Evolutionary conservation across 2,329 filamentous ascomycete genomes (phyloP).

Genomic region (Alternaria novae-zelandiae): DNA sequence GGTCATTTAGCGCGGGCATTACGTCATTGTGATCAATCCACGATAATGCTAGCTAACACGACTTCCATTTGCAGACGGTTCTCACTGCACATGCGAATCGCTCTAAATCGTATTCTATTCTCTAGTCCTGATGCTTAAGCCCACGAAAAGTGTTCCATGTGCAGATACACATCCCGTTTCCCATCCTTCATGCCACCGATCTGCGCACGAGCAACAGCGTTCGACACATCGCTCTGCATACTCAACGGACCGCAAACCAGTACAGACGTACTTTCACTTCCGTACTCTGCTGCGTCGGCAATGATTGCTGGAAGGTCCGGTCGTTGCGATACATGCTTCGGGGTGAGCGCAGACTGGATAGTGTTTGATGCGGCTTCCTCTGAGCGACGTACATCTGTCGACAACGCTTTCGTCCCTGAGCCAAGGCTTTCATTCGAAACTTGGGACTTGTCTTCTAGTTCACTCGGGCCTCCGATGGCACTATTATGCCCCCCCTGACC

Average conservation of each 20-base stretch:
- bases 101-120: not conserved
- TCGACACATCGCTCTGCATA: constrained; percentile 57
- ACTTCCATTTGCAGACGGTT: not conserved
- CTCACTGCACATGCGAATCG: not conserved
- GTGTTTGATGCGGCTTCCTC: not conserved
- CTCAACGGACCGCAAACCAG: constrained; percentile 54
- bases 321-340: constrained; percentile 34
- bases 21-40: not conserved
- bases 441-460: not conserved
- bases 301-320: constrained; percentile 44
- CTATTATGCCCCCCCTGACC: constrained; percentile 23
- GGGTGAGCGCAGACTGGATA: constrained; percentile 8
- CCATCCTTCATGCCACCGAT: constrained; percentile 25
- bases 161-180: constrained; percentile 49
- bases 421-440: not conserved
- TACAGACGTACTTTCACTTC: constrained; percentile 37
- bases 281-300: constrained; percentile 17
- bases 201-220: constrained; percentile 52
- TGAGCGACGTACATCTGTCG: not conserved
- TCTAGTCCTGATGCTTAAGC: not conserved
- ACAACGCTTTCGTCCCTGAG: not conserved
- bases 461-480: not conserved
- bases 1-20: not conserved
- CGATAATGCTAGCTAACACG: not conserved
- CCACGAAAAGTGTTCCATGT: constrained; percentile 55